These are phyloP conservation scores for Rubia tinctorum DNA, from an alignment of 305 asterid species.

Conservation along the genomic window DNA sequence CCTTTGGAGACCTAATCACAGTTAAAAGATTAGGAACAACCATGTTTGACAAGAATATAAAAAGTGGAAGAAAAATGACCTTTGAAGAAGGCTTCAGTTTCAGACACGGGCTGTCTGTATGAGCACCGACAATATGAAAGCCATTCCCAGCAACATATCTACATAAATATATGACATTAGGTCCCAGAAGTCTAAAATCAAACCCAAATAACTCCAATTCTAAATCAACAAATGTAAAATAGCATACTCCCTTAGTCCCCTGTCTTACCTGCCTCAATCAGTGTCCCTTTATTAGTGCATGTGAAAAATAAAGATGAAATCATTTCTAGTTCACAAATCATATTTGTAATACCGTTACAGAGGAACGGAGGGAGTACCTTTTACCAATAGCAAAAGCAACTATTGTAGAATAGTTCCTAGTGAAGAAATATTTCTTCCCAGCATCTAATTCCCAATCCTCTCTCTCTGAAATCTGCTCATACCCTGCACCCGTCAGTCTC, in stretches of 20 bases:
- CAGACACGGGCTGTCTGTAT: conserved; percentile 92
- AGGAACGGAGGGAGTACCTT: no score
- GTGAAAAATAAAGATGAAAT: no score
- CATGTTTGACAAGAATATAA: background rate
- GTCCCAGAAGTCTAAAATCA: background rate
- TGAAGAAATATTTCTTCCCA: conserved; percentile 88
- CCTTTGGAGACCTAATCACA: conserved; percentile 68
- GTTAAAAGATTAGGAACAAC: background rate
- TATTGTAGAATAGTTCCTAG: conserved; percentile 87
- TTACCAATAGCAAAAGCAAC: conserved; percentile 94
- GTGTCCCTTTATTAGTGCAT: no score
- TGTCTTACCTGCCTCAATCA: no score
- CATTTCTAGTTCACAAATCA: no score
- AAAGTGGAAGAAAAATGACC: conserved; percentile 34
- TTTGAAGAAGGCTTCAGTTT: conserved; percentile 80
- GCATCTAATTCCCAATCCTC: conserved; percentile 82
- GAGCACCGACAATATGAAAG: conserved; percentile 85
- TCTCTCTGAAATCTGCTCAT: conserved; percentile 66
- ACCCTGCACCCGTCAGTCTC: conserved; percentile 63
- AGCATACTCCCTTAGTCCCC: no score
- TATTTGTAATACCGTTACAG: no score
- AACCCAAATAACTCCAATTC: background rate
- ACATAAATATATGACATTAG: conserved; percentile 13
- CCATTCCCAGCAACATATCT: conserved; percentile 91
- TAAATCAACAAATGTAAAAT: background rate